These are phyloP conservation scores for Entophlyctis luteolus DNA, from an alignment of 192 early-diverging fungal species.

Conservation along the genomic window DNA sequence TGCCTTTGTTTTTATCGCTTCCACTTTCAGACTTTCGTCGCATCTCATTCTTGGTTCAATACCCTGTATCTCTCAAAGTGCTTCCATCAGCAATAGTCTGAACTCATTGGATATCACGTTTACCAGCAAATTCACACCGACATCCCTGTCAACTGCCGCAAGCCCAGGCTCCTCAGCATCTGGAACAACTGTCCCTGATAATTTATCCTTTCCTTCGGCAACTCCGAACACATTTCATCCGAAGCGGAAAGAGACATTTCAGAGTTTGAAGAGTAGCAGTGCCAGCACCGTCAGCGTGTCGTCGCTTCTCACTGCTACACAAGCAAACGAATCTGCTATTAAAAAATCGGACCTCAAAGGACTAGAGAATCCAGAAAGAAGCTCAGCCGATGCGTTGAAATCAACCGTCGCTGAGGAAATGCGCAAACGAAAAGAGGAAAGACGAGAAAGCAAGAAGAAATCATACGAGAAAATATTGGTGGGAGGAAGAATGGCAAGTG, in stretches of 20 bases:
- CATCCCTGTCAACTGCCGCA: not conserved
- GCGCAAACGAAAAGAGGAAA: conserved; percentile 33
- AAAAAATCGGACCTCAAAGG: conserved; percentile 2
- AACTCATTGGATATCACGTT: not conserved
- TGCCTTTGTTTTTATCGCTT: no score
- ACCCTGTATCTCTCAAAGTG: conserved; percentile 12
- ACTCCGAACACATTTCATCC: conserved; percentile 19
- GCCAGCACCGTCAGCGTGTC: not conserved
- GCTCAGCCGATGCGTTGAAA: not conserved
- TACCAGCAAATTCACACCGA: not conserved
- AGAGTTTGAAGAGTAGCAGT: not conserved
- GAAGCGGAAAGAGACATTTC: conserved; percentile 6
- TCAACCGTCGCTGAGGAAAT: conserved; percentile 22
- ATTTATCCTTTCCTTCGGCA: not conserved
- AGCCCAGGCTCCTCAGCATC: not conserved
- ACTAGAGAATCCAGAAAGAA: not conserved
- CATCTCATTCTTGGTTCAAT: no score
- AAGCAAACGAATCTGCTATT: not conserved
- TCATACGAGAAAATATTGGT: conserved; percentile 39
- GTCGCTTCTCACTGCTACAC: no score
- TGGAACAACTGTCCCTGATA: not conserved
- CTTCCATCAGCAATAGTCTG: conserved; percentile 11
- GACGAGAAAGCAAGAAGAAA: conserved; percentile 23
- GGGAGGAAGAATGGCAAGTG: not conserved
- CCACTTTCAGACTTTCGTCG: no score